phyloP scores from a whole-genome alignment of 2,329 filamentous ascomycete genomes.

The Arthrobotrys sinensis region DNA sequence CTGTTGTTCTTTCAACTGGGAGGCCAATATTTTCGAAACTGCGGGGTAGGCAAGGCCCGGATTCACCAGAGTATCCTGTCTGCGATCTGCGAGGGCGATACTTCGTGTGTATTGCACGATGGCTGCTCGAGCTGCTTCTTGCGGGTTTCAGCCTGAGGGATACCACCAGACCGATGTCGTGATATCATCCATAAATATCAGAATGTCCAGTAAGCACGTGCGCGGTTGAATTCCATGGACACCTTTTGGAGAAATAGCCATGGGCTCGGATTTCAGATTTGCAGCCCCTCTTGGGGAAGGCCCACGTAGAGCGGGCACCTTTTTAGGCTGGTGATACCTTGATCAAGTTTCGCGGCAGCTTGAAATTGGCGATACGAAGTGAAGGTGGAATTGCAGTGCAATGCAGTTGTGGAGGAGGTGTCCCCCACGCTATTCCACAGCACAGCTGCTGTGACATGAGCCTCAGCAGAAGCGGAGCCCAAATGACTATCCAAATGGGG shows the following conservation, averaged over 20 bases:
- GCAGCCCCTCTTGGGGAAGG: conserved; percentile 20
- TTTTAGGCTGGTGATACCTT: conserved; percentile 45
- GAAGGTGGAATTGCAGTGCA: conserved; percentile 17
- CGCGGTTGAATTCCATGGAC: conserved; percentile 35
- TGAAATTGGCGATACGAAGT: conserved; percentile 35
- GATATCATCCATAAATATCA: conserved; percentile 10
- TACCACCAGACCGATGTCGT: conserved; percentile 22
- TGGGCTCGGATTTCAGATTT: conserved; percentile 31
- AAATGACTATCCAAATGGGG: conserved; percentile 30
- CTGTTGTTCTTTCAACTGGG: background rate
- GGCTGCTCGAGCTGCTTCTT: background rate
- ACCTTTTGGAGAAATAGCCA: conserved; percentile 22
- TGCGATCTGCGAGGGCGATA: conserved; percentile 17
- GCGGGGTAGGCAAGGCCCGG: conserved; percentile 47
- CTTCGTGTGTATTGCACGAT: background rate
- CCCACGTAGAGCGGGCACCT: conserved; percentile 20
- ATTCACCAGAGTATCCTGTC: conserved; percentile 12
- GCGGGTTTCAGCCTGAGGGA: conserved; percentile 14
- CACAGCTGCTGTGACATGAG: conserved; percentile 36
- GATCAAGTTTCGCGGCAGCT: conserved; percentile 33
- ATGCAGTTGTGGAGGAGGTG: conserved; percentile 5
- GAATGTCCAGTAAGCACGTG: conserved; percentile 21
- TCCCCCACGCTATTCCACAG: conserved; percentile 40
- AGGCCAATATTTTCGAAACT: conserved; percentile 47
- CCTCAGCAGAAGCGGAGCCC: conserved; percentile 36